Percentiles rank a stretch among this genome's conserved stretches.
These are phyloP conservation scores for Mycena galopus DNA, from an alignment of 768 basidiomycete genomes.

Conservation along the genomic window DNA sequence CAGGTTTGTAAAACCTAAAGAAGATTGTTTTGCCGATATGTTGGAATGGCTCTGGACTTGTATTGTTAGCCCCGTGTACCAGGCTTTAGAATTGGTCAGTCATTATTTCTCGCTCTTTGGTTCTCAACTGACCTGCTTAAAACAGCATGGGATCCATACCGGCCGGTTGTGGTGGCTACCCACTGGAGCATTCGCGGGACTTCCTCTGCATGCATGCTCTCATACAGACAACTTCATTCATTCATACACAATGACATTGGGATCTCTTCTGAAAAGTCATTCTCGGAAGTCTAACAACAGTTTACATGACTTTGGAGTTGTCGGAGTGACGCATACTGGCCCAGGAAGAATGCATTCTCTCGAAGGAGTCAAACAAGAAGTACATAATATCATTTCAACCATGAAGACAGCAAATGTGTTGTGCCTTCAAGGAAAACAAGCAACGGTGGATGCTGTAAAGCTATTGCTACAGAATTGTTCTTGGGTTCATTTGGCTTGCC, in stretches of 20 bases:
- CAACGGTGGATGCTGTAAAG: too few species aligned
- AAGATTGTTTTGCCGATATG: slow-evolving; percentile 17
- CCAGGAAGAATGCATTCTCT: not conserved
- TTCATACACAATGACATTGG: slow-evolving; percentile 32
- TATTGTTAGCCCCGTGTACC: slow-evolving; percentile 23
- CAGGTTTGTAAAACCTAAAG: not conserved
- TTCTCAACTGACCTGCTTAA: not conserved
- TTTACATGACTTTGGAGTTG: not conserved
- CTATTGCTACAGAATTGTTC: too few species aligned
- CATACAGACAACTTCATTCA: slow-evolving; percentile 23
- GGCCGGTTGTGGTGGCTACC: slow-evolving; percentile 37
- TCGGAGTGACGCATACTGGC: not conserved
- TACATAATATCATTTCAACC: too few species aligned
- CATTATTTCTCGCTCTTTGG: not conserved
- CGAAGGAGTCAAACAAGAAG: not conserved
- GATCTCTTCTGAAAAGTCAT: slow-evolving; percentile 20
- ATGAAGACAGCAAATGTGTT: too few species aligned
- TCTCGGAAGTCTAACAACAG: not conserved
- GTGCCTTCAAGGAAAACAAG: too few species aligned
- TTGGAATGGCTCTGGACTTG: slow-evolving; percentile 20
- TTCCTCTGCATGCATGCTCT: slow-evolving; percentile 34
- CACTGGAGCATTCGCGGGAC: slow-evolving; percentile 29
- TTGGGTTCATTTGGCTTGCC: too few species aligned
- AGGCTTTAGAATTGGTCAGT: slow-evolving; percentile 17
- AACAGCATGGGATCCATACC: slow-evolving; percentile 21